Base-by-base conservation (phyloP, 371 early-diverging fungal species). In the Mucor circinelloides region DNA sequence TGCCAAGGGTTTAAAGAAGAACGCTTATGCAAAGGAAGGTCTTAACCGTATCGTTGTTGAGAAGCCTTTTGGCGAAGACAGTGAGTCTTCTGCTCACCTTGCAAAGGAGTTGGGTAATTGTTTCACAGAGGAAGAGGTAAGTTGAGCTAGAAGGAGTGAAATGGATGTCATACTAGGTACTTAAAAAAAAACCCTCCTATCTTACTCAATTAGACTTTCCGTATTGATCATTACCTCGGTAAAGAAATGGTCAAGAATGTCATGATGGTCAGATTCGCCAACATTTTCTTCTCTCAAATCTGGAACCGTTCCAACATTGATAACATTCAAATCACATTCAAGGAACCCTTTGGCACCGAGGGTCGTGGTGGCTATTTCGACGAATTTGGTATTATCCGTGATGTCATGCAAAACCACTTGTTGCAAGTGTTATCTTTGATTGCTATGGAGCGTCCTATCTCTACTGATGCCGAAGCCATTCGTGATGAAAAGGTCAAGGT, bases 291-390 rank as follows among this genome's bases (percentile, higher is more conserved):
- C 76, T 91, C 92, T 27, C 90, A 96, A 27, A 85, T 93, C 63
- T 98, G 99, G 99, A 90, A 95, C 78, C 90, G 94, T 46, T 85
- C 86, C 60, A 84, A 88, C 76, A 95, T 99, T 67, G 87, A 90
- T 71, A 97, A 96, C 63, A 89, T 99, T 19, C 97, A 99, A 78
- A 97, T 97, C 77, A 95, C 96, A 0, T 99, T 99, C 82, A 99
- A 98, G 78, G 99, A 99, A 75, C 90, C 89, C 67, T 90, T 99
- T 79, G 99, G 99, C 21, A 98, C 97, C 9, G 95, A 98, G 74
- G 99, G 99, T 31, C 93, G 99, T 40, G 98, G 99, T 52, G 96
- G 97, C 12, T 99, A 99, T 87, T 99, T 99, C 90, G 99, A 99
- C 79, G 94, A 97, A 78, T 97, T 93, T 77, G 99, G 99, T 38